Conservation (phyloP, 352 stramenopile genomes). For the Phytophthora lateralis region DNA sequence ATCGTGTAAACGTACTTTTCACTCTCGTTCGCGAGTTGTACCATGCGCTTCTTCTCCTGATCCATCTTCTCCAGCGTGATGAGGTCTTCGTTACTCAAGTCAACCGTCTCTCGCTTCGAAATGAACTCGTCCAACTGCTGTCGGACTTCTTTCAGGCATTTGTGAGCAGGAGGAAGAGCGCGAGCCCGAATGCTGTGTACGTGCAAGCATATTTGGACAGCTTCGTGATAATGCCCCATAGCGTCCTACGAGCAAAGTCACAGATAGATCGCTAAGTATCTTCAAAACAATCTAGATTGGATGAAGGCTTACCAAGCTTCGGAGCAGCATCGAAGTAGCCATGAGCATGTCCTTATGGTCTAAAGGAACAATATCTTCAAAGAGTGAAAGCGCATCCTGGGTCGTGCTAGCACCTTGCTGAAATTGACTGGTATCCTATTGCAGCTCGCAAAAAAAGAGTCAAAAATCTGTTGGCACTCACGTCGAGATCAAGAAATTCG, state of each 20-base stretch:
- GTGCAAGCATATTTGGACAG: conserved; percentile 31
- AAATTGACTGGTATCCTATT: conserved; percentile 38
- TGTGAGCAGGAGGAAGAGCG: conserved; percentile 13
- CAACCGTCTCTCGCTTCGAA: conserved; percentile 39
- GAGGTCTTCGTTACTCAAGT: conserved; percentile 41
- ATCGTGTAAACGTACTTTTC: too few species aligned
- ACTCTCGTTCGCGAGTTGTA: conserved; percentile 29
- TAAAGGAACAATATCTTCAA: conserved; percentile 40
- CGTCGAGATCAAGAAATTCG: neutral
- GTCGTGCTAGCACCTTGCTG: conserved; percentile 25
- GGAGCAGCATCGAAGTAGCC: conserved; percentile 44
- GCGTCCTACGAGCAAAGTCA: conserved; percentile 8
- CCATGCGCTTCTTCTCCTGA: conserved; percentile 23
- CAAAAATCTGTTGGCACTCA: neutral
- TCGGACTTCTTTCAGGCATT: conserved; percentile 24
- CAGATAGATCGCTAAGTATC: neutral
- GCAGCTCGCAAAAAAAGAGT: neutral
- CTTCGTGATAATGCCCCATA: conserved; percentile 29
- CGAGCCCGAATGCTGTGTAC: conserved; percentile 19
- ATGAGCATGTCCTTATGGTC: conserved; percentile 56
- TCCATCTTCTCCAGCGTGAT: conserved; percentile 30
- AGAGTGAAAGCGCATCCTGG: conserved; percentile 36
- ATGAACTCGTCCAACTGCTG: conserved; percentile 44
- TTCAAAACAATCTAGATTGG: neutral
- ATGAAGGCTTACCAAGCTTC: conserved; percentile 43